Evolutionary conservation across 495 filamentous ascomycete genomes (phyloP), one percentile per base, ranked within the genome.

Genomic region (Bryoglossum gracile): DNA sequence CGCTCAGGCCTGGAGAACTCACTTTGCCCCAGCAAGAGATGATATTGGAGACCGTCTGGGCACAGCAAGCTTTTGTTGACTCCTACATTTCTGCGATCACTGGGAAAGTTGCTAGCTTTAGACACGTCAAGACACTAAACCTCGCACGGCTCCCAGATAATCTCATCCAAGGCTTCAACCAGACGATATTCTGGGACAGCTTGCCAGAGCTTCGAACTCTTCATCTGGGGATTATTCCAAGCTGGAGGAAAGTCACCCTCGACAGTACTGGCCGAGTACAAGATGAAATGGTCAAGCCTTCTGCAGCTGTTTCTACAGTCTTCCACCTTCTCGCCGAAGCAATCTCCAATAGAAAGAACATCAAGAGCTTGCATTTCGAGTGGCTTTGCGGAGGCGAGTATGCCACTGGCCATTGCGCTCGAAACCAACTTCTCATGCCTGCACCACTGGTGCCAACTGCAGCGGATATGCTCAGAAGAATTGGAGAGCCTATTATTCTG

Each of bases 371-470:
- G 1, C 69, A 67, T 21, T 65, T 82, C 18, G 78, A 78, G 30
- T 82, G 74, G 68, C 44, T 67, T 18, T 69, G 68, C 39, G 78
- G 78, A 33, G 78, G 78, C 19, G 78, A 82, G 61, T 65, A 74
- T 34, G 75, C 73, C 10, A 41, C 67, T 34, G 77, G 78, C 17
- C 50, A 72, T 9, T 65, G 61, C 41, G 73, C 77, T 11, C 69
- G 78, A 36, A 76, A 74, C 51, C 59, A 58, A 13, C 59, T 71
- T 45, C 28, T 82, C 21, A 58, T 82, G 1, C 72, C 77, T 1
- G 74, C 76, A 10, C 77, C 77, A 2, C 58, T 77, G 38, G 51
- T 67, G 0, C 46, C 55, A 11, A 18, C 59, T n/a, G 56, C 64
- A 39, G 59, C 68, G 3, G 65, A 69, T 48, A 75, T 79, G 65